phyloP scores from a whole-genome alignment of 371 early-diverging fungal genomes.

The Haplosporangium sp. region DNA sequence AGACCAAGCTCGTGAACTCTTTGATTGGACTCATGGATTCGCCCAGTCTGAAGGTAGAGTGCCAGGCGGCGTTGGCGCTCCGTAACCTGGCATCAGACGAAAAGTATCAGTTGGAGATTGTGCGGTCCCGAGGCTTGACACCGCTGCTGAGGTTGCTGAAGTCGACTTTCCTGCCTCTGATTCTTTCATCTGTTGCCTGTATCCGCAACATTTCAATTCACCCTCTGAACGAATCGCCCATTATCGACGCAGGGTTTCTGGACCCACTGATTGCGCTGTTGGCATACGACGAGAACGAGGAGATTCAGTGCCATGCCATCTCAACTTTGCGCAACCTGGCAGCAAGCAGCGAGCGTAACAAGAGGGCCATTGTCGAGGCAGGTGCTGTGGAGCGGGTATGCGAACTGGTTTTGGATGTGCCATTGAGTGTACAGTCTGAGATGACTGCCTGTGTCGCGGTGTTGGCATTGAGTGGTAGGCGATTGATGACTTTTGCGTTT shows the following conservation, averaged over 20 bases:
- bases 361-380: conserved; percentile 80
- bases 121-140: conserved; percentile 80
- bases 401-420: conserved; percentile 68
- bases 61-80: conserved; percentile 90
- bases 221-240: conserved; percentile 86
- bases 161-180: conserved; percentile 81
- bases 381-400: conserved; percentile 85
- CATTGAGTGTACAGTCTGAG: conserved; percentile 79
- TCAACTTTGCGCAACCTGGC: conserved; percentile 89
- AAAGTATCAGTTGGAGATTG: conserved; percentile 89
- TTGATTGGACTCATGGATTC: conserved; percentile 86
- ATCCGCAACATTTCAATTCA: conserved; percentile 94
- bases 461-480: conserved; percentile 75
- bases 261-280: conserved; percentile 79
- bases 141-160: conserved; percentile 81
- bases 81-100: conserved; percentile 92
- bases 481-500: background rate
- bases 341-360: conserved; percentile 85
- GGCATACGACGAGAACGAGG: conserved; percentile 80
- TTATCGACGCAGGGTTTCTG: conserved; percentile 86
- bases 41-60: conserved; percentile 85
- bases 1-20: conserved; percentile 80
- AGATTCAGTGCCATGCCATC: conserved; percentile 89
- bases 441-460: conserved; percentile 93
- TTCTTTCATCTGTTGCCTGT: conserved; percentile 92